Percentiles rank a stretch among this genome's conserved stretches.
Conservation (phyloP, 176 grass and related monocot species). For the Carex kokanica region DNA sequence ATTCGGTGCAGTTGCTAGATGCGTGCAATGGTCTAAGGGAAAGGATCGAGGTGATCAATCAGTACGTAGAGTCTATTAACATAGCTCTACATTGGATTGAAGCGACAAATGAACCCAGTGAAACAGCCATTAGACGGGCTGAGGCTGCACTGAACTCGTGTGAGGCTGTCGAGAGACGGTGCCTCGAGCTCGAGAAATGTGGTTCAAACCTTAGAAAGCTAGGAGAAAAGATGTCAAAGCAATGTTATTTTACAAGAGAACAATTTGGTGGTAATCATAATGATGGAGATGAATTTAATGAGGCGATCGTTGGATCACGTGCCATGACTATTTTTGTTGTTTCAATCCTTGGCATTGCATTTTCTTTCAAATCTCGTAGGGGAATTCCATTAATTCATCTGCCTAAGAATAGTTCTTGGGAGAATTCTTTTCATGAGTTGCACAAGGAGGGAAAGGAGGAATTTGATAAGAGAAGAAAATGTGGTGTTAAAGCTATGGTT, state of each 20-base stretch:
- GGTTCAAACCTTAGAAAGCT: conserved; percentile 64
- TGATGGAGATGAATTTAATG: conserved; percentile 16
- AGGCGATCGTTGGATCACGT: conserved; percentile 49
- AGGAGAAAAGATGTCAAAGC: conserved; percentile 45
- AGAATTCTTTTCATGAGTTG: conserved; percentile 51
- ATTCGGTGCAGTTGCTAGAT: conserved; percentile 66
- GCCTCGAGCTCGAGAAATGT: conserved; percentile 66
- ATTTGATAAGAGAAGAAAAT: conserved; percentile 64
- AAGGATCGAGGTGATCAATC: conserved; percentile 37
- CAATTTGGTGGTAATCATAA: background rate
- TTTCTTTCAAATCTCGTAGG: conserved; percentile 55
- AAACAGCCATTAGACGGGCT: conserved; percentile 14
- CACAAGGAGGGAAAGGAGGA: conserved; percentile 60
- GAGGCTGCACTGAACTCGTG: conserved; percentile 39
- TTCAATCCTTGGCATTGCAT: conserved; percentile 37
- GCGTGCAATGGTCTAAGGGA: conserved; percentile 47
- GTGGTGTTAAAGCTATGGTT: conserved; percentile 45
- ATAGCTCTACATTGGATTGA: conserved; percentile 60
- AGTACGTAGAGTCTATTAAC: conserved; percentile 36
- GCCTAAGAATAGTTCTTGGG: conserved; percentile 41
- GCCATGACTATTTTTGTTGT: conserved; percentile 41
- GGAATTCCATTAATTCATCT: conserved; percentile 17
- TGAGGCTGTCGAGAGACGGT: conserved; percentile 57
- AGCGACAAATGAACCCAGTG: conserved; percentile 1
- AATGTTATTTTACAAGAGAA: background rate